Evolutionary conservation across 1,139 yeast genomes (phyloP), one percentile per base, ranked within the genome.

Genomic region (Diutina mesorugosa): DNA sequence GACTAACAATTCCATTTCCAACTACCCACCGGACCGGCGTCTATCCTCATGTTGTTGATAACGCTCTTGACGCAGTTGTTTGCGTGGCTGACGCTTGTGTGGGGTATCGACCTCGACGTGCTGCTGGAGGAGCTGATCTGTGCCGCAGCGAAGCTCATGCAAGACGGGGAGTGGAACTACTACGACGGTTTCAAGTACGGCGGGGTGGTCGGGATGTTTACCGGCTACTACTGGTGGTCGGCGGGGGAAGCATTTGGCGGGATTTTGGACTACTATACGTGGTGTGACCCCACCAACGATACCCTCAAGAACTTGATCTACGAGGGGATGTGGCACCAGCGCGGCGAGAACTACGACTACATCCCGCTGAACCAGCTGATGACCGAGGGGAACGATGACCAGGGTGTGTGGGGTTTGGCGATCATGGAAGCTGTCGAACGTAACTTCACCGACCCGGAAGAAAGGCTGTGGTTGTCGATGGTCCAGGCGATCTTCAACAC

Each of bases 361-460:
- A 79, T 88, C 68, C 96, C 96, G 1, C 69, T 81, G 57, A 85
- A 85, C 68, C 91, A 87, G 68, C 76, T 88, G 12, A 76, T 84
- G 21, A 79, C 89, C 8, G 95, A 88, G 69, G 97, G 96, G 66
- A 90, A 90, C 65, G 97, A 90, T 73, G 97, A 90, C 75, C 95
- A 89, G 71, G 95, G 89, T 0, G 85, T 89, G 62, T 90, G 96
- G 96, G 96, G 91, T 0, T 72, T 90, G 57, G 83, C 93, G 0
- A 93, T 79, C 4, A 84, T 90, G 84, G 83, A 79, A 38, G 96
- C 96, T 0, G 87, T 91, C 2, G 97, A 90, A 67, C 76, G 82
- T 67, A 87, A 87, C 71, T 87, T 87, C 67, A 72, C 85, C 18
- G 79, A 82, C 61, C 93, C 95, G 1, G 72, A 63, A 1, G 68